Evolutionary conservation across 1,284 basidiomycete genomes (phyloP).

Genomic region (Sanghuangporus baumii): DNA sequence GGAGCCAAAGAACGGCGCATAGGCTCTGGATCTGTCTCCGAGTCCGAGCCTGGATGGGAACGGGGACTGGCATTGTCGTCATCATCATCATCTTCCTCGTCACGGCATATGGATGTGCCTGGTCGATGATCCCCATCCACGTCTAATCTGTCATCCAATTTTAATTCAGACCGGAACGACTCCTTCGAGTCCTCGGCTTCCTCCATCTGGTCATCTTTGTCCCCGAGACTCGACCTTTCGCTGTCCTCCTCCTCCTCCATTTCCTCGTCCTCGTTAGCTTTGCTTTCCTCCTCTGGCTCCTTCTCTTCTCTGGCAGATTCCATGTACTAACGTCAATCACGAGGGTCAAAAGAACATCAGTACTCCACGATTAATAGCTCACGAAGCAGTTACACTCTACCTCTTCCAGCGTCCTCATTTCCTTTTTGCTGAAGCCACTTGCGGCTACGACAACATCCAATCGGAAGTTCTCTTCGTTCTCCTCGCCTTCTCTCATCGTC

Average conservation of each 20-base stretch:
- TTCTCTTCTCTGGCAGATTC: conserved; percentile 47
- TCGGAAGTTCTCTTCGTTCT: conserved; percentile 47
- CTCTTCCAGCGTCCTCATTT: conserved; percentile 79
- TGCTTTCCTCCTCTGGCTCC: conserved; percentile 28
- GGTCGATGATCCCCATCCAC: too few relatives aligned
- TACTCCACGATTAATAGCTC: background rate
- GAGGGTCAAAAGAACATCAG: background rate
- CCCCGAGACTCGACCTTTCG: conserved; percentile 27
- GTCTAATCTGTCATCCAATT: background rate
- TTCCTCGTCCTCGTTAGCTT: conserved; percentile 31
- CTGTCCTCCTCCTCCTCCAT: conserved; percentile 31
- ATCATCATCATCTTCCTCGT: background rate
- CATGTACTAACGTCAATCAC: conserved; percentile 47
- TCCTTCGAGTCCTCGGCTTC: conserved; percentile 22
- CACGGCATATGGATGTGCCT: background rate
- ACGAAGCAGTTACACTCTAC: conserved; percentile 38
- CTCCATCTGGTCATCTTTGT: conserved; percentile 25
- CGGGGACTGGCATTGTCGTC: background rate
- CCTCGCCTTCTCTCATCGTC: conserved; percentile 45
- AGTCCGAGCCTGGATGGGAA: background rate
- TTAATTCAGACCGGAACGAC: conserved; percentile 20
- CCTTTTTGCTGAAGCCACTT: conserved; percentile 83
- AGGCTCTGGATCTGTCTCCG: conserved; percentile 19
- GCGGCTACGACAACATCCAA: conserved; percentile 89
- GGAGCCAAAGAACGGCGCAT: conserved; percentile 40